Percentiles rank a stretch among this genome's conserved stretches.
These are phyloP conservation scores for Russula dissimulans DNA, from an alignment of 768 basidiomycete species.

Conservation along the genomic window DNA sequence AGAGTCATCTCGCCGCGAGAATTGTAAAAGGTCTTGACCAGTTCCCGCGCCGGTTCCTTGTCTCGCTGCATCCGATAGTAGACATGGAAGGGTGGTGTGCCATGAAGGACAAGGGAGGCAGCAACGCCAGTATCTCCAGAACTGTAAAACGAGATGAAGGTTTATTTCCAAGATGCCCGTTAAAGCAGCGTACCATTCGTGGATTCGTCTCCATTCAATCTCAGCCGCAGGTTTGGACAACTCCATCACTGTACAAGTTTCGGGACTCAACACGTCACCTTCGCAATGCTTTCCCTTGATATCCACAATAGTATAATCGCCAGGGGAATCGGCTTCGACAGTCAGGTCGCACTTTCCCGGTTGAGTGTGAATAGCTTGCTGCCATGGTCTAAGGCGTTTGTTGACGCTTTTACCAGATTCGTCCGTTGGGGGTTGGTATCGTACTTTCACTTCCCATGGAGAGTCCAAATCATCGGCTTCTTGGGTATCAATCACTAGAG, in stretches of 20 bases:
- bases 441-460: slow-evolving; percentile 57
- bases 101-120: slow-evolving; percentile 77
- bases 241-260: slow-evolving; percentile 67
- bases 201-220: slow-evolving; percentile 81
- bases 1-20: slow-evolving; percentile 75
- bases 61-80: slow-evolving; percentile 69
- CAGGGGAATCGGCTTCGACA: slow-evolving; percentile 51
- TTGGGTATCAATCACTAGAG: slow-evolving; percentile 43
- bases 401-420: slow-evolving; percentile 29
- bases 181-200: slow-evolving; percentile 61
- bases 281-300: slow-evolving; percentile 74
- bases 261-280: slow-evolving; percentile 78
- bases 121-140: slow-evolving; percentile 89
- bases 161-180: not conserved
- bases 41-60: slow-evolving; percentile 51
- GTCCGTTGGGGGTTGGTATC: slow-evolving; percentile 45
- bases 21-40: slow-evolving; percentile 49
- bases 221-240: slow-evolving; percentile 72
- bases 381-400: slow-evolving; percentile 51
- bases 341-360: slow-evolving; percentile 35
- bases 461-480: slow-evolving; percentile 54
- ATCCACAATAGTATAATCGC: slow-evolving; percentile 64
- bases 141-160: slow-evolving; percentile 31
- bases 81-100: slow-evolving; percentile 82
- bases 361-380: slow-evolving; percentile 47